Base-by-base conservation (phyloP, 2,329 filamentous ascomycete genomes). In the Epichloe amarillans region DNA sequence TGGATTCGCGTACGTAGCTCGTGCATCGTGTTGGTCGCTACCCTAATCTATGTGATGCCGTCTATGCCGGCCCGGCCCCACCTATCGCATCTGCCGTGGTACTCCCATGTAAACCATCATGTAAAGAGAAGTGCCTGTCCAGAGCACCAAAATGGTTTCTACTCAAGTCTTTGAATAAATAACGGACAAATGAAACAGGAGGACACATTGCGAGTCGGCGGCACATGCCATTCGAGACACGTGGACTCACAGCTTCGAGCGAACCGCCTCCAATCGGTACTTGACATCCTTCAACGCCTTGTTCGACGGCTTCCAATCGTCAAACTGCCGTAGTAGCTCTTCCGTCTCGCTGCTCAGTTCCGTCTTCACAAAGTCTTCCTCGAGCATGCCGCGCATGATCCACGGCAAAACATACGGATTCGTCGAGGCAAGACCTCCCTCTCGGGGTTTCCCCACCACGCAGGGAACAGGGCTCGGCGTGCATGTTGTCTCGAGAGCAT, bases 271-370 rank as follows among this genome's bases (percentile, higher is more conserved):
- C 19, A 98, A 72, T 54, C 93, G 77, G 67, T 94, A 97, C 67
- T 95, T 95, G 45, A 98, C 90, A 67, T 98, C 93, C 69, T 93
- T 95, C 52, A 98, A 69, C 42, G 86, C 86, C 70, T 97, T 98
- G 7, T 83, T 95, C 0, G 74, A 76, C 0, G 93, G 93, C 62
- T 86, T 90, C 93, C 93, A 98, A 49, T 87, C 82, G 64, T 97
- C 90, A 66, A 97, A 98, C 65, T 95, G 82, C 53, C 73, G 74
- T n/a, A 98, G 71, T 47, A 98, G 67, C 61, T 88, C 79, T 53
- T 79, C 78, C 6, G 88, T 88, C 68, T 98, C 93, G 2, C 75
- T 69, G 35, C 80, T 80, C 17, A 95, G 69, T 62, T 94, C 86
- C 21, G 80, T 86, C 65, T 86, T 89, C 23, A 97, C 91, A 60